These are phyloP conservation scores for Juglanconis sp. DNA, from an alignment of 2,329 filamentous ascomycete genomes.

Conservation along the genomic window DNA sequence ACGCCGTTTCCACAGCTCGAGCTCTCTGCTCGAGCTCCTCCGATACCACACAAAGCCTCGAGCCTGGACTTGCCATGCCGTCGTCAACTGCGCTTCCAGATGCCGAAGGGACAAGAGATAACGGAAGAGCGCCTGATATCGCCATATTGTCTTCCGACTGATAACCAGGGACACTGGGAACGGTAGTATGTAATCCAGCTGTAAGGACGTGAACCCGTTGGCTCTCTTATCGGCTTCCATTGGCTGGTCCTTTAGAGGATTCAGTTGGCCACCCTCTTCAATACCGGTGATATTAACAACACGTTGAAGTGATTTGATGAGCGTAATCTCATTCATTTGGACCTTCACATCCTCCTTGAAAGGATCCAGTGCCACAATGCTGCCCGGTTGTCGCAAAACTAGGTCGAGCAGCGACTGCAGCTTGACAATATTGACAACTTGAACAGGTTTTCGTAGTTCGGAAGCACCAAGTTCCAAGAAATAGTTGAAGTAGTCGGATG, in stretches of 20 bases:
- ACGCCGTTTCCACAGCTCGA: slow-evolving; percentile 90
- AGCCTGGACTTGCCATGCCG: slow-evolving; percentile 87
- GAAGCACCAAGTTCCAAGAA: slow-evolving; percentile 90
- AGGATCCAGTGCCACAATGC: slow-evolving; percentile 86
- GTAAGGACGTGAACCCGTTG: slow-evolving; percentile 84
- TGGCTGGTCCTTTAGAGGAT: slow-evolving; percentile 64
- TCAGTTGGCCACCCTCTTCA: slow-evolving; percentile 81
- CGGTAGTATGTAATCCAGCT: slow-evolving; percentile 90
- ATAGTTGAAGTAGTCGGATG: slow-evolving; percentile 96
- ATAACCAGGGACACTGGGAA: slow-evolving; percentile 96
- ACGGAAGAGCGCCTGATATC: slow-evolving; percentile 93
- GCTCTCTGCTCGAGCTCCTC: slow-evolving; percentile 65
- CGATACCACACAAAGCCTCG: slow-evolving; percentile 80
- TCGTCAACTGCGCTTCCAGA: slow-evolving; percentile 80
- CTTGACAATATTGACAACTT: slow-evolving; percentile 86
- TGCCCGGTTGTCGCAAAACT: slow-evolving; percentile 92
- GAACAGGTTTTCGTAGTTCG: slow-evolving; percentile 85
- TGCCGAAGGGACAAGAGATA: slow-evolving; percentile 88
- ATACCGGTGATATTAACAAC: slow-evolving; percentile 96
- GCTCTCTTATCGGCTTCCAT: slow-evolving; percentile 84
- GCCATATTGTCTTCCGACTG: slow-evolving; percentile 91
- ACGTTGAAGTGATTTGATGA: slow-evolving; percentile 91
- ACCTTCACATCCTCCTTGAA: slow-evolving; percentile 99
- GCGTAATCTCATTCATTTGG: slow-evolving; percentile 89
- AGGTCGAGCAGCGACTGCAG: slow-evolving; percentile 94